Percentiles rank a stretch among this genome's conserved stretches.
phyloP scores from a whole-genome alignment of 495 filamentous ascomycete species.

The Penicillium argentinense region DNA sequence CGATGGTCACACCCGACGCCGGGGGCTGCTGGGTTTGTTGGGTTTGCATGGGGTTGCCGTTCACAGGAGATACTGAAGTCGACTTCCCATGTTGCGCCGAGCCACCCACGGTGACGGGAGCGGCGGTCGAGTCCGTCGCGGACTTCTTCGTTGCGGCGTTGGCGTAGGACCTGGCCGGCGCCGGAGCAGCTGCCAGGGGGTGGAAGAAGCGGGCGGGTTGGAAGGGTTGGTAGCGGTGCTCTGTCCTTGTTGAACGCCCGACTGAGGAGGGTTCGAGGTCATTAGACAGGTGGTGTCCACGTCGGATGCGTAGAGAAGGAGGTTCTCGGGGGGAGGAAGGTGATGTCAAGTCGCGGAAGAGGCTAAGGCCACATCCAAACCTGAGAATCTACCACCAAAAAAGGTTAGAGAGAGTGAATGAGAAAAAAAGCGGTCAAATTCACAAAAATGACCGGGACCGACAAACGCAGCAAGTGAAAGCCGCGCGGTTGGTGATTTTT shows the following conservation, averaged over 20 bases:
- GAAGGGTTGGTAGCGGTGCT: slow-evolving; percentile 46
- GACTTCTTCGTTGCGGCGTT: slow-evolving; percentile 82
- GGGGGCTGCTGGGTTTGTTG: slow-evolving; percentile 25
- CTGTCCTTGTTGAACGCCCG: slow-evolving; percentile 55
- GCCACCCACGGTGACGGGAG: slow-evolving; percentile 67
- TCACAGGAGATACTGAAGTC: slow-evolving; percentile 74
- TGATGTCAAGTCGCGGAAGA: slow-evolving; percentile 36
- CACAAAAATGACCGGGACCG: slow-evolving; percentile 22
- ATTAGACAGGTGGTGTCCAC: slow-evolving; percentile 48
- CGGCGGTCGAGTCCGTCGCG: slow-evolving; percentile 66
- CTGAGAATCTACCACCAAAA: slow-evolving; percentile 23
- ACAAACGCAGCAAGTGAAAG: slow-evolving; percentile 25
- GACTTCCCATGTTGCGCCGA: slow-evolving; percentile 82
- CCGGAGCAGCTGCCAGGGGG: slow-evolving; percentile 59
- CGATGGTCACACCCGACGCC: slow-evolving; percentile 63
- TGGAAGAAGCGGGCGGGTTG: slow-evolving; percentile 45
- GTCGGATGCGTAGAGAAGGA: slow-evolving; percentile 25
- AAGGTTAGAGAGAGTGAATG: slow-evolving; percentile 28
- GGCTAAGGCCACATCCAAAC: slow-evolving; percentile 37
- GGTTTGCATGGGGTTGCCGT: slow-evolving; percentile 70
- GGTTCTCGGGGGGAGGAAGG: slow-evolving; percentile 15
- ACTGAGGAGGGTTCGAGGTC: slow-evolving; percentile 50
- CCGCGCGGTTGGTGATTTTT: slow-evolving; percentile 23
- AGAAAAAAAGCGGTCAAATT: slow-evolving; percentile 17
- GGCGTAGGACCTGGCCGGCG: slow-evolving; percentile 60